Percentiles rank a stretch among this genome's conserved stretches.
Conservation (phyloP, 2,329 filamentous ascomycete species). For the Ciborinia camelliae region DNA sequence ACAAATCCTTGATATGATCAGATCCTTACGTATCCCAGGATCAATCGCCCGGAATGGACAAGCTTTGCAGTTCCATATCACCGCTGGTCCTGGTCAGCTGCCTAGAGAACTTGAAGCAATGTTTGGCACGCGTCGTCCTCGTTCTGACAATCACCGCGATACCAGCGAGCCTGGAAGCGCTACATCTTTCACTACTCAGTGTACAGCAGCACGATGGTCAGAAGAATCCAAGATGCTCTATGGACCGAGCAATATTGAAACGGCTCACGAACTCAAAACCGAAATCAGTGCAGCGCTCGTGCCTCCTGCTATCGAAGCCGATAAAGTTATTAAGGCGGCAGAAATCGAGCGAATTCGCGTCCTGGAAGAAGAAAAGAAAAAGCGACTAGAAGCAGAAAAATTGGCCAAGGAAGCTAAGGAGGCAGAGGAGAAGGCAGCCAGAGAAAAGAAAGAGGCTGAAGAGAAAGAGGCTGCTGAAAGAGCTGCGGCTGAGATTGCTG, state of each 20-base stretch:
- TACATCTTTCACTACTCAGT: slow-evolving; percentile 60
- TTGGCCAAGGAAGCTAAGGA: slow-evolving; percentile 68
- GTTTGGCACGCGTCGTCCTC: slow-evolving; percentile 37
- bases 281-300: slow-evolving; percentile 71
- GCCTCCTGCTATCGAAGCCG: slow-evolving; percentile 78
- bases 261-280: slow-evolving; percentile 63
- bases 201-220: slow-evolving; percentile 76
- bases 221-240: slow-evolving; percentile 89
- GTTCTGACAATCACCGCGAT: slow-evolving; percentile 28
- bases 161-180: slow-evolving; percentile 35
- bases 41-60: slow-evolving; percentile 45
- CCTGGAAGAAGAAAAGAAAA: slow-evolving; percentile 57
- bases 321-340: slow-evolving; percentile 65
- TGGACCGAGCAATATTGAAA: slow-evolving; percentile 64
- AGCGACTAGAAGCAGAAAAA: slow-evolving; percentile 62
- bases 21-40: slow-evolving; percentile 36
- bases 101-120: slow-evolving; percentile 49
- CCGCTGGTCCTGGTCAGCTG: slow-evolving; percentile 48
- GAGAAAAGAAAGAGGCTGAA: slow-evolving; percentile 67
- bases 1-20: slow-evolving; percentile 36
- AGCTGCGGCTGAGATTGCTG: slow-evolving; percentile 50
- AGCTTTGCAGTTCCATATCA: slow-evolving; percentile 59
- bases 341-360: slow-evolving; percentile 54
- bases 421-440: slow-evolving; percentile 62
- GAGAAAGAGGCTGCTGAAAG: slow-evolving; percentile 62